Evolutionary conservation across 352 stramenopile species (phyloP), one percentile per base, ranked within the genome.

Genomic region (Phytophthora ohioensis): DNA sequence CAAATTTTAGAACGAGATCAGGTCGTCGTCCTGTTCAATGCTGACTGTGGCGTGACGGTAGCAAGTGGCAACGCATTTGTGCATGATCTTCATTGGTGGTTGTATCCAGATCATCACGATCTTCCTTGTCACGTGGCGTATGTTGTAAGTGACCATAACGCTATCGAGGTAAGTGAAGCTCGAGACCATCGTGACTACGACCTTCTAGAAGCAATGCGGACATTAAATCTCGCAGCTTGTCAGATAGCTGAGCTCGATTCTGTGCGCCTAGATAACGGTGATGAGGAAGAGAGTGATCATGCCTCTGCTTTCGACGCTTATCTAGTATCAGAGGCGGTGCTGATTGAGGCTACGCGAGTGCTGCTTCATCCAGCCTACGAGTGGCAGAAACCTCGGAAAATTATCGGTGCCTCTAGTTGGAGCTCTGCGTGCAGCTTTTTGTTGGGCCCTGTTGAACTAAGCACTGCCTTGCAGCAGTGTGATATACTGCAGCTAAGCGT

Each of bases 381-480:
- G 10, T 90, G 83, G 83, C 67, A 69, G 12, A 63, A 71, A 13
- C 84, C 84, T 12, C 62, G 80, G 13, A 69, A 81, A 36, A 90
- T 81, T 2, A 69, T 91, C 8, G 81, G 84, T 10, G 80, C 81
- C 5, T 91, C 84, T 2, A 91, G 84, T 34, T 91, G 84, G 81
- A 73, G 31, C 10, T 54, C 57, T 4, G 84, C 81, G 0, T 88
- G 80, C 45, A 63, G 63, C 15, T 85, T 82, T 64, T 49, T 91
- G 30, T 57, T 63, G 13, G 45, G 81, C 48, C 80, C 78, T 17
- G 32, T 43, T 12, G 21, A 58, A 8, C 62, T 91, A 4, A 71
- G 77, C 27, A 7, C 15, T 0, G 34, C 64, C 12, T 67, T 90
- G 35, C 67, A 67, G 21, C 49, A 11, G 1, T 59, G 31, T 3